phyloP scores from a whole-genome alignment of 2,329 filamentous ascomycete species.

The Neofusicoccum cordaticola region DNA sequence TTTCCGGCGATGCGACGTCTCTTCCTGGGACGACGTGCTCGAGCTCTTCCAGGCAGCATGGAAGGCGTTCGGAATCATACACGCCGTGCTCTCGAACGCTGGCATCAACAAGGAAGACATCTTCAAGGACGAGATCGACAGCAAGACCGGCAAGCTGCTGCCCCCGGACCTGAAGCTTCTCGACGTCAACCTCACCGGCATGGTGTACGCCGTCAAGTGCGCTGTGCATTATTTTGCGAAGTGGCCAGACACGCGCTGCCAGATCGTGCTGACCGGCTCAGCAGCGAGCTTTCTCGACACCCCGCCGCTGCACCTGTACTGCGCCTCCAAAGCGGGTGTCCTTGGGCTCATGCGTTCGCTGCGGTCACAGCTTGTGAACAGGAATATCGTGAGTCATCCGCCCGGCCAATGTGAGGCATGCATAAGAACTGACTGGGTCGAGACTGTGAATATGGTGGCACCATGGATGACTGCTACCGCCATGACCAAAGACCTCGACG shows the following conservation, averaged over 20 bases:
- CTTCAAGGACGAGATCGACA: constrained; percentile 17
- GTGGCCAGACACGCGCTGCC: constrained; percentile 19
- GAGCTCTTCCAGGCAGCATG: constrained; percentile 9
- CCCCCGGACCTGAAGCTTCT: constrained; percentile 24
- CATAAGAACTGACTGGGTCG: too few relatives aligned
- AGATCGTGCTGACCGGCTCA: constrained; percentile 25
- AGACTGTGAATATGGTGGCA: constrained; percentile 25
- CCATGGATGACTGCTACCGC: constrained; percentile 27
- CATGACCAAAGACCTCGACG: not conserved
- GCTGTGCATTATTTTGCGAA: constrained; percentile 26
- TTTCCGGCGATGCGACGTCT: constrained; percentile 8
- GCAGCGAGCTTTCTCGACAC: constrained; percentile 26
- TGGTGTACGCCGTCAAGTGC: constrained; percentile 24
- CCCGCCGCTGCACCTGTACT: constrained; percentile 23
- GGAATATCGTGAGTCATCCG: constrained; percentile 16
- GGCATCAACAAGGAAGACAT: constrained; percentile 18
- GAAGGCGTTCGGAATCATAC: constrained; percentile 12
- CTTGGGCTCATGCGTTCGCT: constrained; percentile 26
- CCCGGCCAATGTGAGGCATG: too few relatives aligned
- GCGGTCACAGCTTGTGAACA: constrained; percentile 20
- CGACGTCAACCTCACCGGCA: constrained; percentile 24
- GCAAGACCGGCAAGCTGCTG: constrained; percentile 16
- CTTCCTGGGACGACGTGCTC: constrained; percentile 3
- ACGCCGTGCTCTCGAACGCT: constrained; percentile 18
- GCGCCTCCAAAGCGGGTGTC: constrained; percentile 27